Base-by-base conservation (phyloP, 2,329 filamentous ascomycete genomes). In the Trichophyton simii region DNA sequence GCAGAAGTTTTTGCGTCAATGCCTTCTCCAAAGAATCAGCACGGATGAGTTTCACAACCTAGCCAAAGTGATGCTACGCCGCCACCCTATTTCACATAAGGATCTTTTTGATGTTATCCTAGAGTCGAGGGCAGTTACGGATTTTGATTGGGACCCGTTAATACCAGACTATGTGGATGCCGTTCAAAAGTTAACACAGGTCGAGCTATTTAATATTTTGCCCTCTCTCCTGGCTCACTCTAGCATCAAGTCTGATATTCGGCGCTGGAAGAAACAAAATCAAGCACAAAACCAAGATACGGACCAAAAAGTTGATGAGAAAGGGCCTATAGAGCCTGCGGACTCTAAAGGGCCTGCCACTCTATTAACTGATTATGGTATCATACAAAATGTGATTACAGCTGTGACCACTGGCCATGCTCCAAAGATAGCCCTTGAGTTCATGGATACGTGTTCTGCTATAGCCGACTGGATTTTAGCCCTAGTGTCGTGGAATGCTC, bases 311-410 rank as follows among this genome's bases (percentile, higher is more conserved):
- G 18, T 42, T 38, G 59, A 61, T 18, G 20, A 57, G 44, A 48
- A 58, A 9, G 54, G 57, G 18, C 11, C 58, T 13, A 18, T 20
- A 13, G 58, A 63, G 15, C 36, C 41, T 25, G 18, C 13, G 25
- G 41, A 1, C 22, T n/a, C 36, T 13, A 42, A 44, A 42, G 13
- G n/a, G 22, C 7, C 50, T 15, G 66, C 62, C 31, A 76, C 73
- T 0, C 64, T 77, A 1, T 75, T 76, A 73, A 75, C 72, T 0
- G 75, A 76, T 66, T 75, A 73, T 46, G 70, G 72, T 55, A 70
- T 76, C 61, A 70, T 76, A 38, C 74, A 76, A 61, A 73, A 76
- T 68, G 66, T 71, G 22, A 74, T 75, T 68, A 68, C 75, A 36
- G 70, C 72, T 8, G 66, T 76, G 28, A 74, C 74, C 2, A 70